Evolutionary conservation across 140 eudicot species (phyloP), one percentile per base, ranked within the genome.

Genomic region (Senecio squalidus): DNA sequence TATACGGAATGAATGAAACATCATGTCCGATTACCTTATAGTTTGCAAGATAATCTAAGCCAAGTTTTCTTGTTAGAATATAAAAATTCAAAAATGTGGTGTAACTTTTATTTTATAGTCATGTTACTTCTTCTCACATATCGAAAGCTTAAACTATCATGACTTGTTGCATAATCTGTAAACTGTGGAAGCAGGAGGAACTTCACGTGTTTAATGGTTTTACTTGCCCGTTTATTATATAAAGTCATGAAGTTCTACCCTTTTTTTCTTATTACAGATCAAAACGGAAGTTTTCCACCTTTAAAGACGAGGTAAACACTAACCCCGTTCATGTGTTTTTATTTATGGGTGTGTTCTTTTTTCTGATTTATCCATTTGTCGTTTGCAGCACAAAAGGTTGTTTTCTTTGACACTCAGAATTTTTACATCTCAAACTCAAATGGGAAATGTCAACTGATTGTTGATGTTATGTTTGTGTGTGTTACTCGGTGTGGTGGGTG

Each of bases 321-420:
- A 40, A 18, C 4, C 66, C 44, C n/a, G 40, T 60, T 11, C 18
- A 41, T 27, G 15, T 33, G 3, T 44, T 28, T 1, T 34, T 63
- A 34, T 13, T 18, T 17, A 43, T 1, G 9, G 4, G 17, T 13
- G 0, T 40, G 51, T 58, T 15, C 41, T 69, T 43, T 36, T 51
- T 34, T 53, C 78, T 79, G 47, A 81, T 56, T 29, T n/a, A 39
- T 25, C 29, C 30, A 18, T 69, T 67, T 36, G 39, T 50, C 55
- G 68, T 68, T 70, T 80, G 89, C 96, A 88, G 96, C 65, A 60
- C 81, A 62, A 77, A 62, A 54, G 90, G 94, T 83, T 50, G 68
- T 67, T 59, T 52, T 57, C 59, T 67, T 60, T 72, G 58, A 50
- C 58, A 48, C 60, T 47, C 53, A 30, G 24, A 34, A 8, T 39